Base-by-base conservation (phyloP, 495 filamentous ascomycete genomes). In the Penicillium parvum region DNA sequence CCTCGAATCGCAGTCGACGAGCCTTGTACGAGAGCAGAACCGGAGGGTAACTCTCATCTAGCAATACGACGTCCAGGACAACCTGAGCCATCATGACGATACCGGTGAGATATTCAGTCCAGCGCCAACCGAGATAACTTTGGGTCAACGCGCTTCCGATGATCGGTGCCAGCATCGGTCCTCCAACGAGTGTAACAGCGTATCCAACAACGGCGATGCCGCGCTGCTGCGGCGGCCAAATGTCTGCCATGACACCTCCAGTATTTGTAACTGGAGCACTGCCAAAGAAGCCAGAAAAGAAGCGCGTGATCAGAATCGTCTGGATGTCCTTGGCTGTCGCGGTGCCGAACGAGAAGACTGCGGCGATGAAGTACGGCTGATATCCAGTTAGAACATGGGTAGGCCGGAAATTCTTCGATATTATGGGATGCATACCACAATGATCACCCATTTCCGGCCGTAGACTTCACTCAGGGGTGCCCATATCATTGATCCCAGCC, bases 401-500 rank as follows among this genome's bases (percentile, higher is more conserved):
- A n/a, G n/a, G n/a, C n/a, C n/a, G n/a, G n/a, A n/a, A n/a, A n/a
- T n/a, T n/a, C n/a, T n/a, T n/a, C n/a, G 14, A 11, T 4, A 12
- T 32, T 32, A 23, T 4, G 15, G 3, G 17, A 37, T 9, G 5
- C 34, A 2, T 3, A 37, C 34, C 34, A 38, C 3, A 8, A 38
- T 16, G 3, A 38, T 15, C 11, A 28, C 36, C 23, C 22, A 28
- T 28, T 74, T 79, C 15, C 79, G 70, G 0, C 81, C 81, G 47
- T 76, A 79, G 1, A 81, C 62, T 53, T 96, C 90, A 8, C 83
- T 87, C 3, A 85, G 60, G 0, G 90, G 90, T 0, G 72, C 77
- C 68, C 71, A 83, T 7, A 81, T 40, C 0, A 73, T 57, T 9
- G 79, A 75, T 12, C 78, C 80, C 0, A 72, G 39, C 1, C 63